Percentiles rank a stretch among this genome's conserved stretches.
These are phyloP conservation scores for Biscutella auriculata DNA, from an alignment of 441 rosid species.

Conservation along the genomic window DNA sequence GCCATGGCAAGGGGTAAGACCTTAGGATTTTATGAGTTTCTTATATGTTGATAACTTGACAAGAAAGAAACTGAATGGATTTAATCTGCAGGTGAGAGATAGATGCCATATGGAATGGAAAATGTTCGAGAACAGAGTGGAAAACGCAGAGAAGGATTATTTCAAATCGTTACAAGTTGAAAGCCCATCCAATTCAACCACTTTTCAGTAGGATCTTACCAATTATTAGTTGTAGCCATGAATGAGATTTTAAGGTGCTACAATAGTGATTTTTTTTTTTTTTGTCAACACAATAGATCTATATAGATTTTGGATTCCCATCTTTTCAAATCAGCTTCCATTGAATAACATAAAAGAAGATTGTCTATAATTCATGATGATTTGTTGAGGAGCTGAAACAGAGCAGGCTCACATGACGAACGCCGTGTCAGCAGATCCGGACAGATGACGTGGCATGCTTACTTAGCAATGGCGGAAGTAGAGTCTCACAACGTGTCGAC, in stretches of 20 bases:
- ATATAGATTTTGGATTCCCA: neutral
- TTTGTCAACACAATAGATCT: neutral
- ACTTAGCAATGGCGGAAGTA: neutral
- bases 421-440: too few species aligned
- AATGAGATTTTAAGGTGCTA: neutral
- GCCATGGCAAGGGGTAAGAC: constrained; percentile 82
- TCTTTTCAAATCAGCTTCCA: neutral
- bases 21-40: too few species aligned
- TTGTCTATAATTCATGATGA: neutral
- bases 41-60: too few species aligned
- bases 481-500: constrained; percentile 15
- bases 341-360: neutral
- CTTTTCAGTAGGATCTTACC: constrained; percentile 17
- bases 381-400: neutral
- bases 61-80: neutral
- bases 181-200: constrained; percentile 30
- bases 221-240: neutral
- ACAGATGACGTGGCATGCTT: neutral
- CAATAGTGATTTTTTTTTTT: neutral
- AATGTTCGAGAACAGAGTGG: constrained; percentile 55
- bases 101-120: constrained; percentile 87
- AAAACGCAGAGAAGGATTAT: constrained; percentile 56
- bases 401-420: too few species aligned
- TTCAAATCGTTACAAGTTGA: constrained; percentile 26
- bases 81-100: constrained; percentile 57